phyloP scores from a whole-genome alignment of 2,329 filamentous ascomycete genomes.

The Magnaporthiopsis incrustans region DNA sequence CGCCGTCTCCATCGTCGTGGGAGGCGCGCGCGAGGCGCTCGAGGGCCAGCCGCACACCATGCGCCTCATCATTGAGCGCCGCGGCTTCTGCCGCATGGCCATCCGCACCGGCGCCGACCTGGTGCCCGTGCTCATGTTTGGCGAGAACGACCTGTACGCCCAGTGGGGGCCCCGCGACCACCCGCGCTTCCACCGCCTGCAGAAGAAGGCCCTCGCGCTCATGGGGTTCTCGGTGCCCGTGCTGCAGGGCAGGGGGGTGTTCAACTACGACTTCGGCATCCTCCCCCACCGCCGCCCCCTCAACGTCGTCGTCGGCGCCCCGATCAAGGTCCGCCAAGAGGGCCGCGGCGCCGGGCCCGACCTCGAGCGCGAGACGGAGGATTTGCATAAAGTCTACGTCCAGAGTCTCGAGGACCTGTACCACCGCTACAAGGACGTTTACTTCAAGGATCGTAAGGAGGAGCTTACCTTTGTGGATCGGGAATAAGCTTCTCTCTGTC shows the following conservation, averaged over 20 bases:
- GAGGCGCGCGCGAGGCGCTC: conserved; percentile 85
- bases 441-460: conserved; percentile 52
- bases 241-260: conserved; percentile 83
- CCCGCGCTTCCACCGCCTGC: conserved; percentile 69
- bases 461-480: conserved; percentile 51
- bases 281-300: conserved; percentile 87
- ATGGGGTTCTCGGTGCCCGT: conserved; percentile 91
- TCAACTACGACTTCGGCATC: conserved; percentile 95
- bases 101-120: conserved; percentile 88
- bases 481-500: not conserved
- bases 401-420: conserved; percentile 65
- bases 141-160: conserved; percentile 94
- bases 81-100: conserved; percentile 90
- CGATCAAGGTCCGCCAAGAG: conserved; percentile 60
- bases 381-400: conserved; percentile 72
- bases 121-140: conserved; percentile 85
- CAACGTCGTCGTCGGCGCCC: conserved; percentile 81
- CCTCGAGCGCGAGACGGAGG: conserved; percentile 66
- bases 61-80: conserved; percentile 69
- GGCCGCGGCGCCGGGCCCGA: conserved; percentile 44
- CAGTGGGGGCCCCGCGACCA: conserved; percentile 72
- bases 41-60: conserved; percentile 75
- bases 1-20: conserved; percentile 93
- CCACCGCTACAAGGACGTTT: conserved; percentile 71
- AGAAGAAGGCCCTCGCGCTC: conserved; percentile 75